Evolutionary conservation across 2,329 filamentous ascomycete genomes (phyloP), one percentile per base, ranked within the genome.

Genomic region (Aureobasidium sp.): DNA sequence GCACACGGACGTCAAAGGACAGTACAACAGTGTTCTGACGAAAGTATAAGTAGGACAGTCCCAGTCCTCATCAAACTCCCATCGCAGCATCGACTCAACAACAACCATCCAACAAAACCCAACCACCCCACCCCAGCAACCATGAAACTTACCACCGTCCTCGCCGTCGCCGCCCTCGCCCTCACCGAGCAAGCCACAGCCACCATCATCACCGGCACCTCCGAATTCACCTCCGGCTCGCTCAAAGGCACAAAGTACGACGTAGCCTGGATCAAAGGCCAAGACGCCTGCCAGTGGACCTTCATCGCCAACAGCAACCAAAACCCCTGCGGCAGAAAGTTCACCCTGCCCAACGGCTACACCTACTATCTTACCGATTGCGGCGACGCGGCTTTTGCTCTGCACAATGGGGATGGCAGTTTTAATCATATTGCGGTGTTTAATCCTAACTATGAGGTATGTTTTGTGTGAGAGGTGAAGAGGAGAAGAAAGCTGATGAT

Each of bases 271-370:
- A 50, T 50, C 29, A 11, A 50, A 2, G 46, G 46, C 31, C 15
- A 50, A 50, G 46, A 50, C 10, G 46, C 46, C n/a, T 50, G 46
- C 46, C 46, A 50, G 10, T 50, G 46, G 46, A 50, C 46, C n/a
- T 50, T 31, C 10, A 2, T 50, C n/a, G 46, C 46, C 29, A 50
- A 50, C n/a, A n/a, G 9, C n/a, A 33, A 19, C 29, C 27, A 50
- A 10, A 50, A 35, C n/a, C 46, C 46, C 3, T 50, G 46, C 19
- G 46, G 46, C 29, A 50, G 11, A 4, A 31, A 31, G n/a, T 50
- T 50, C 3, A 50, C 46, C 2, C 19, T 50, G n/a, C 11, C 46
- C 13, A 50, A 50, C 23, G 46, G 46, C 17, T 50, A 50, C 29
- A 50, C 46, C 4, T 50, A 50, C 46, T 50, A 50, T 13, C 19